Evolutionary conservation across 768 basidiomycete species (phyloP).

Genomic region (Suillus occidentalis): DNA sequence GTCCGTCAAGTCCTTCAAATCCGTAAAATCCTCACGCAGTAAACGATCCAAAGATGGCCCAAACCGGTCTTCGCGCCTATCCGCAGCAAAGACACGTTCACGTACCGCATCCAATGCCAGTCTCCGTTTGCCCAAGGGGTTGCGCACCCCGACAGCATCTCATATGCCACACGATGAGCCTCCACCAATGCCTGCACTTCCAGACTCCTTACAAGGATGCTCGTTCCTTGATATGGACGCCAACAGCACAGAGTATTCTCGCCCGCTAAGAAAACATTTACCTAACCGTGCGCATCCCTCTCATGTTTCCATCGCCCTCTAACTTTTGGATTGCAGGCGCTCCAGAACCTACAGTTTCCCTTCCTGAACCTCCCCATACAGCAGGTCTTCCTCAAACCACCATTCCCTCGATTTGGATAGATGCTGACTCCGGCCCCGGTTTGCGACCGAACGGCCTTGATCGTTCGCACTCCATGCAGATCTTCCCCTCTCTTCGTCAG

Average conservation of each 20-base stretch:
- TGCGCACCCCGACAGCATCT: conserved; percentile 33
- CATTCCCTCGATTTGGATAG: conserved; percentile 53
- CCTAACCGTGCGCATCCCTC: conserved; percentile 16
- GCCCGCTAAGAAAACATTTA: conserved; percentile 18
- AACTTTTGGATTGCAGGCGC: conserved; percentile 12
- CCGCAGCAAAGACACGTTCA: conserved; percentile 66
- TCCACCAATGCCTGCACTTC: conserved; percentile 30
- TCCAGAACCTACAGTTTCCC: conserved; percentile 13
- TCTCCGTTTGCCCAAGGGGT: conserved; percentile 53
- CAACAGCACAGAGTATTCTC: conserved; percentile 33
- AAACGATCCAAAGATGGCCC: conserved; percentile 26
- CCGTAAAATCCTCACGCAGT: conserved; percentile 21
- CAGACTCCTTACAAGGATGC: conserved; percentile 16
- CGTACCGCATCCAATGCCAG: conserved; percentile 64
- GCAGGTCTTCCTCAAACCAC: conserved; percentile 16
- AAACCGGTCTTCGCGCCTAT: conserved; percentile 45
- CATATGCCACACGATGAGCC: conserved; percentile 32
- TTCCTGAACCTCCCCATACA: conserved; percentile 23
- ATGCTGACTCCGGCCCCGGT: conserved; percentile 34
- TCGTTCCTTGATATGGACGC: conserved; percentile 38
- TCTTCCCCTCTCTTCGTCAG: conserved; percentile 18
- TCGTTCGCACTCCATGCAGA: conserved; percentile 20
- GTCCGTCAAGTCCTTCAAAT: conserved; percentile 27
- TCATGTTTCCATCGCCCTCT: not conserved
- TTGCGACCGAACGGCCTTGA: conserved; percentile 20